phyloP scores from a whole-genome alignment of 2,329 filamentous ascomycete genomes.

The Colletotrichum kahawae region DNA sequence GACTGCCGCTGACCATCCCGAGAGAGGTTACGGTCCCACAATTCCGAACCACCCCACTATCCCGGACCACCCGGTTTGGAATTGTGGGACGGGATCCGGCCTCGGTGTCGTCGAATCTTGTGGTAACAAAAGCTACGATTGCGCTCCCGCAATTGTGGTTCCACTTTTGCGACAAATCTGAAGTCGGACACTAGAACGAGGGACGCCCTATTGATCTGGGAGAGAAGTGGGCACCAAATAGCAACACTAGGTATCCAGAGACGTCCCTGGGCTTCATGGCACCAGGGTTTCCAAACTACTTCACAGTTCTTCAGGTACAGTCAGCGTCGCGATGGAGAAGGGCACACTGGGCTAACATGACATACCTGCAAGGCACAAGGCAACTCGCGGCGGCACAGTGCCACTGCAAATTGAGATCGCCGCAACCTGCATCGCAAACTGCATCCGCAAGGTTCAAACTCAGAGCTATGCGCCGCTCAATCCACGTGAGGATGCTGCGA shows the following conservation, averaged over 20 bases:
- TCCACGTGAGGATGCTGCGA: neutral
- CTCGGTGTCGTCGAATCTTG: too few relatives aligned
- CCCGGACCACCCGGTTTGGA: too few relatives aligned
- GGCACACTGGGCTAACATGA: fast-evolving
- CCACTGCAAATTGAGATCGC: neutral
- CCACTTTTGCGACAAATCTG: too few relatives aligned
- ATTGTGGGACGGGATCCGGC: too few relatives aligned
- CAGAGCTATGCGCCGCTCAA: neutral
- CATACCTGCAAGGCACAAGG: neutral
- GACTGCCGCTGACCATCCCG: too few relatives aligned
- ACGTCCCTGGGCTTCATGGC: neutral
- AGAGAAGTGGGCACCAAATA: neutral
- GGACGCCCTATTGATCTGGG: neutral
- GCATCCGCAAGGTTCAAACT: neutral
- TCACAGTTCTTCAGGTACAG: neutral
- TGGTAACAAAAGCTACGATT: too few relatives aligned
- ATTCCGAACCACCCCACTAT: too few relatives aligned
- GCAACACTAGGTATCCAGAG: neutral
- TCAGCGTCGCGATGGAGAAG: neutral
- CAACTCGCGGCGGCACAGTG: neutral
- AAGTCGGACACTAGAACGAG: too few relatives aligned
- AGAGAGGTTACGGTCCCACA: too few relatives aligned
- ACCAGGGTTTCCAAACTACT: neutral
- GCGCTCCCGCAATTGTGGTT: too few relatives aligned
- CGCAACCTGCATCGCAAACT: neutral